Evolutionary conservation across 2,329 filamentous ascomycete genomes (phyloP), one percentile per base, ranked within the genome.

Genomic region (Lomentospora prolificans): DNA sequence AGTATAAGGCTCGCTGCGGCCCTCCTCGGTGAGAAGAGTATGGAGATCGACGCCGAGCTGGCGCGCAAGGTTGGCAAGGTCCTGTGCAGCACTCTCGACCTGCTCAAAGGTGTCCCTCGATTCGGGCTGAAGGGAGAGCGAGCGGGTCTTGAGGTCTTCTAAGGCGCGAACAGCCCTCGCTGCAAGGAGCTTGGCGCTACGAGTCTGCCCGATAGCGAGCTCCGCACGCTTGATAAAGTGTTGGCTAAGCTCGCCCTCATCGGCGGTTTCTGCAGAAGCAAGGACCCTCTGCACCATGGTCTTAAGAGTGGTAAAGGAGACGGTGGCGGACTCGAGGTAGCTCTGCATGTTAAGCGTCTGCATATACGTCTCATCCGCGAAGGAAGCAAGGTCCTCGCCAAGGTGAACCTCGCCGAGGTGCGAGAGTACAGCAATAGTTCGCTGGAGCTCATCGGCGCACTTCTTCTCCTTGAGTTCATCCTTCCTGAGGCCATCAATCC

Each of bases 401-500:
- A 96, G 84, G 64, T 95, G 85, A 22, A 91, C 84, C 65, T 92
- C 88, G 8, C 84, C 86, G 12, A 96, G 79, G 67, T 96, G 90
- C n/a, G 82, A 81, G 77, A 96, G 85, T 55, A 96, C 79, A 55
- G 90, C 87, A 62, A 95, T 88, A 5, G 89, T 92, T 55, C 87
- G 83, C 64, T 92, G 85, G 36, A 97, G 75, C 66, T 95, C 89
- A 24, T 82, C 82, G 0, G 88, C 85, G 65, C 90, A 90, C 63
- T 89, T 86, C 67, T 86, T 83, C 70, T 92, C 87, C 69, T 90
- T 90, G 51, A 97, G 73, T 56, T 96, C 90, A 62, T 95, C 90
- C 54, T 84, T 84, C 60, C 90, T 85, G 55, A 96, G 68, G 4
- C 83, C 83, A 60, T 96, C 91, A 57, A 97, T 88, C 82, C 90